Percentiles rank a stretch among this genome's conserved stretches.
These are phyloP conservation scores for Fusarium nygamai DNA, from an alignment of 2,329 filamentous ascomycete species.

Conservation along the genomic window DNA sequence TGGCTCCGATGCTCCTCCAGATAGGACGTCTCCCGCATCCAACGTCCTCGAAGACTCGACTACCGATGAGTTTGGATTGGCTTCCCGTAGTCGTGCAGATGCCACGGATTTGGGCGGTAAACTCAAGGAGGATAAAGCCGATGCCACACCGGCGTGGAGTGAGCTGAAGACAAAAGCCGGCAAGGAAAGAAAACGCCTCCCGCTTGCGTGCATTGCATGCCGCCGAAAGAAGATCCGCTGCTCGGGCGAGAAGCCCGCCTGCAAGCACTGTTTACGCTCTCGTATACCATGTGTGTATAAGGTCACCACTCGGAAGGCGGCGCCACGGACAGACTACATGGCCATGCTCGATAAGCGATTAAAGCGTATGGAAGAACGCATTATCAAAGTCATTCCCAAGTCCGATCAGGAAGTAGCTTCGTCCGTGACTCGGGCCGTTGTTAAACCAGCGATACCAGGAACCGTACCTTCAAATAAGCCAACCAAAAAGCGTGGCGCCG, in stretches of 20 bases:
- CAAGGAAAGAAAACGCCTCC: constrained; percentile 92
- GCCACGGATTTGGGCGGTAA: constrained; percentile 64
- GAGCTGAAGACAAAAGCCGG: constrained; percentile 91
- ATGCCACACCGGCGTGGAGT: constrained; percentile 75
- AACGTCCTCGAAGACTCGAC: constrained; percentile 63
- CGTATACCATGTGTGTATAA: constrained; percentile 98
- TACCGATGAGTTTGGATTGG: constrained; percentile 68
- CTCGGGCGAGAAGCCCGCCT: constrained; percentile 96
- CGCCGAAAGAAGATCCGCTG: constrained; percentile 97
- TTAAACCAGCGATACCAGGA: constrained; percentile 79
- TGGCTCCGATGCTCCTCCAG: constrained; percentile 57
- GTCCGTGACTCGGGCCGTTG: constrained; percentile 79
- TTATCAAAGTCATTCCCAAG: constrained; percentile 94
- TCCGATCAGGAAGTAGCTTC: constrained; percentile 76
- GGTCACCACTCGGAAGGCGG: constrained; percentile 91
- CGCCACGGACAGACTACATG: constrained; percentile 97
- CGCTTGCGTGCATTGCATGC: constrained; percentile 94
- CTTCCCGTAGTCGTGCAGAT: constrained; percentile 57
- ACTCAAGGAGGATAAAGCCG: constrained; percentile 66
- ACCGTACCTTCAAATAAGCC: constrained; percentile 56
- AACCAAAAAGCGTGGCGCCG: constrained; percentile 83
- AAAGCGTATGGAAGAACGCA: constrained; percentile 97
- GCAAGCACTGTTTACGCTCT: constrained; percentile 93
- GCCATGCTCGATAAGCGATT: constrained; percentile 96
- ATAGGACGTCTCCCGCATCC: constrained; percentile 54